Base-by-base conservation (phyloP, 352 stramenopile genomes). In the Globisporangium canariense region DNA sequence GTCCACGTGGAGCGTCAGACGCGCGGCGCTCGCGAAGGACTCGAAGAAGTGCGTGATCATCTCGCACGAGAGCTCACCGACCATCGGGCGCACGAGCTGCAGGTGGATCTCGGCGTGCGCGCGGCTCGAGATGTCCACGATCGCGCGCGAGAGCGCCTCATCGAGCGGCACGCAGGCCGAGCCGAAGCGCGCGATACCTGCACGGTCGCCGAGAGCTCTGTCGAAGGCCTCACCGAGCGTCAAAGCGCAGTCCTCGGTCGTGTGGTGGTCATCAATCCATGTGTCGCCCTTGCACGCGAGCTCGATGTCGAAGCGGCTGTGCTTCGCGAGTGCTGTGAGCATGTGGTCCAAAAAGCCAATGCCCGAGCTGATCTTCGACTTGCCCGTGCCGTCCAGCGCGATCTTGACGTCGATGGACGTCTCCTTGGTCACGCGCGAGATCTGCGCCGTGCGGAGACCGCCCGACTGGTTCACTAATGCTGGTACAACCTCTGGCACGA, bases 241-340 rank as follows among this genome's bases (percentile, higher is more conserved):
- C 68, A 99, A 88, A 30, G 88, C 86, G 43, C 97, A 97, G 82
- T 99, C 96, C 74, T 99, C 96, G 16, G 88, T 94, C 46, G 93
- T 98, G 76, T 99, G 96, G 70, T 99, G 96, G 79, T 99, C 96
- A 73, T 99, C 96, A 47, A 99, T 97, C 86, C 90, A 98, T 40
- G 91, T 90, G 74, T 99, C 96, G 60, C 96, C 96, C 57, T 94
- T 89, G 73, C 90, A 98, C 36, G 81, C 72, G 7, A 98, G 82
- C 54, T 90, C 74, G 10, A 98, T 61, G 64, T 98, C 90, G 56
- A 97, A 93, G 36, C 90, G 85, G 59, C 83, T 94, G 72, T 98
- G 91, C 77, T 98, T 90, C 30, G 90, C 81, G 11, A 98, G 66
- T 25, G 82, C 79, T 18, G 78, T 90, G 53, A 97, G 79, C 76